Evolutionary conservation across 2,329 filamentous ascomycete genomes (phyloP).

Genomic region (Thermothelomyces thermophilus): DNA sequence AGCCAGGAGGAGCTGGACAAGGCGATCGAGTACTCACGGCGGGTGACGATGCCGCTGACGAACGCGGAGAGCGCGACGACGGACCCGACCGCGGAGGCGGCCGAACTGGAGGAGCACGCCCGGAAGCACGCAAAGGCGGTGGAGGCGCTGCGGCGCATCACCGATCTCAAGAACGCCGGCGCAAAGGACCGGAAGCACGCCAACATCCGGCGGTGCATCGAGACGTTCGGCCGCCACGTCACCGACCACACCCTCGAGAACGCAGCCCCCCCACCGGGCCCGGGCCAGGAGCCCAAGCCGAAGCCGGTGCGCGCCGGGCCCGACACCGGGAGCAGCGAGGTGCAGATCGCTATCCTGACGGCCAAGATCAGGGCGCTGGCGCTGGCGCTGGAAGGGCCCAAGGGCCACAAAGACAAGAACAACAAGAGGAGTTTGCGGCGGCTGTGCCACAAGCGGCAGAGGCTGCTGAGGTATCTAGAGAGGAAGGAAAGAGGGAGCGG

Average conservation of each 20-base stretch:
- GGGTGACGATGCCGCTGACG: constrained; percentile 54
- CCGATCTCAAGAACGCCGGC: constrained; percentile 68
- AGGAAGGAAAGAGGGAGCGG: constrained; percentile 85
- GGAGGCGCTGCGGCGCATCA: constrained; percentile 73
- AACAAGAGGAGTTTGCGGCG: constrained; percentile 87
- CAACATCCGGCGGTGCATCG: constrained; percentile 78
- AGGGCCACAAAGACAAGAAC: constrained; percentile 78
- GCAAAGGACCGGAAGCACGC: constrained; percentile 71
- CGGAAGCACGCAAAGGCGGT: constrained; percentile 59
- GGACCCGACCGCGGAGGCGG: constrained; percentile 35
- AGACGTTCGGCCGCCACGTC: constrained; percentile 83
- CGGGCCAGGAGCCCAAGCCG: constrained; percentile 36
- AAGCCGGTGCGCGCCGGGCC: constrained; percentile 62
- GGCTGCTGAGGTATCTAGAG: constrained; percentile 78
- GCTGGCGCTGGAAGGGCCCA: constrained; percentile 58
- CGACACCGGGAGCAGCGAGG: constrained; percentile 91
- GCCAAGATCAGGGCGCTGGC: constrained; percentile 83
- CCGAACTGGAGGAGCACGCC: constrained; percentile 39
- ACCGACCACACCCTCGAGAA: constrained; percentile 61
- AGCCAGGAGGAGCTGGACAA: constrained; percentile 58
- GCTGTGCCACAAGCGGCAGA: constrained; percentile 83
- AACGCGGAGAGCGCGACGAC: constrained; percentile 28
- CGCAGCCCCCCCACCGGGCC: constrained; percentile 50
- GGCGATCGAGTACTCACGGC: constrained; percentile 61
- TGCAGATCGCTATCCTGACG: constrained; percentile 94